Evolutionary conservation across 371 early-diverging fungal species (phyloP), one percentile per base, ranked within the genome.

Genomic region (Dichotomocladium elegans): DNA sequence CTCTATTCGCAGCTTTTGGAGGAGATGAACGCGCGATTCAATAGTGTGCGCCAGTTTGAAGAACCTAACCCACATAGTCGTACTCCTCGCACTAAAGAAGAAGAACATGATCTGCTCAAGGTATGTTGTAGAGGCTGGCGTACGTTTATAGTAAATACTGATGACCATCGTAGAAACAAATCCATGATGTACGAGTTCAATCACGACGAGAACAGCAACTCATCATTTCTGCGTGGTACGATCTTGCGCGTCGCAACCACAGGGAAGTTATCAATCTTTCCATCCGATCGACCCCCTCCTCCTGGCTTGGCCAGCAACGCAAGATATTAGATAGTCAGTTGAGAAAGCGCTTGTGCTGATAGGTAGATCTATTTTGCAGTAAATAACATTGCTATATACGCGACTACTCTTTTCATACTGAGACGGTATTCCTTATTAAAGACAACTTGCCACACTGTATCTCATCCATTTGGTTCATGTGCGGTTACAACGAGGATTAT

Each of bases 141-240:
- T n/a, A n/a, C n/a, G n/a, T n/a, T n/a, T n/a, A n/a, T 19, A 6
- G 4, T 9, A 24, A 5, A 29, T 27, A 7, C 7, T 15, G 24
- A 25, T 50, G 34, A 43, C 52, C 52, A 41, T 27, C 74, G 17
- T 74, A 91, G 78, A 80, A 85, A 61, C 80, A 88, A 68, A 70
- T 78, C 28, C 77, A 82, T 17, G 87, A 88, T 64, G 72, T 85
- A 27, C 82, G 72, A 44, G 77, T 59, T 21, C 80, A 68, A 73
- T 81, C 66, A 55, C 83, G 67, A 43, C 76, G 86, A 41, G 94
- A 94, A 53, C 86, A 87, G 57, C 72, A 68, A 41, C 63, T 90
- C 48, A 83, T 94, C 53, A 69, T 86, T 25, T 82, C 88, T 2
- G 89, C 91, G 12, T 91, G 89, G 90, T 80, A 87, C 58, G 83